These are phyloP conservation scores for Sarcomyxa edulis DNA, from an alignment of 768 basidiomycete species.

Conservation along the genomic window DNA sequence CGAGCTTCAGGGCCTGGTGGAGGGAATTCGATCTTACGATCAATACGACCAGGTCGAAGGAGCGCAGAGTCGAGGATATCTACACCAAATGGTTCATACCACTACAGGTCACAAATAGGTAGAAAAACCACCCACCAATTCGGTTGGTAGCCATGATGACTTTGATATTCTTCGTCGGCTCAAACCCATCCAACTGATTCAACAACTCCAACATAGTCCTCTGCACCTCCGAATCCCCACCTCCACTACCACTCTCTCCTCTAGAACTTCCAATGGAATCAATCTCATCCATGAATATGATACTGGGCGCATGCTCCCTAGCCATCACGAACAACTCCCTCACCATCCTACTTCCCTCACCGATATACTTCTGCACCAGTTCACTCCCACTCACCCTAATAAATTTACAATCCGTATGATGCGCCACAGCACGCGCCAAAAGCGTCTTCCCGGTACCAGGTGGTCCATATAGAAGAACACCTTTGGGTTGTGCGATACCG, in stretches of 20 bases:
- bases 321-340: conserved; percentile 99
- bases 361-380: conserved; percentile 97
- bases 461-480: conserved; percentile 91
- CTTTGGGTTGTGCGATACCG: conserved; percentile 96
- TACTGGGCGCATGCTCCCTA: conserved; percentile 92
- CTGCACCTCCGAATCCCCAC: conserved; percentile 87
- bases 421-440: conserved; percentile 91
- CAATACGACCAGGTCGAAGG: conserved; percentile 91
- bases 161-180: conserved; percentile 98
- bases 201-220: conserved; percentile 86
- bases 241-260: conserved; percentile 87
- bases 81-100: conserved; percentile 17
- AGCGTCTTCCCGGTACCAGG: conserved; percentile 97
- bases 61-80: conserved; percentile 95
- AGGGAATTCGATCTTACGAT: conserved; percentile 96
- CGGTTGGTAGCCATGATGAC: conserved; percentile 96
- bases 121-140: conserved; percentile 50
- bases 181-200: conserved; percentile 88
- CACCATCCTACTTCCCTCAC: conserved; percentile 95
- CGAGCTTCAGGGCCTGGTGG: conserved; percentile 96
- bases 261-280: conserved; percentile 94
- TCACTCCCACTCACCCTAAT: conserved; percentile 94
- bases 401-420: conserved; percentile 97
- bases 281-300: conserved; percentile 99
- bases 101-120: neutral